phyloP scores from a whole-genome alignment of 768 basidiomycete species.

The Leucocoprinus birnbaumii region DNA sequence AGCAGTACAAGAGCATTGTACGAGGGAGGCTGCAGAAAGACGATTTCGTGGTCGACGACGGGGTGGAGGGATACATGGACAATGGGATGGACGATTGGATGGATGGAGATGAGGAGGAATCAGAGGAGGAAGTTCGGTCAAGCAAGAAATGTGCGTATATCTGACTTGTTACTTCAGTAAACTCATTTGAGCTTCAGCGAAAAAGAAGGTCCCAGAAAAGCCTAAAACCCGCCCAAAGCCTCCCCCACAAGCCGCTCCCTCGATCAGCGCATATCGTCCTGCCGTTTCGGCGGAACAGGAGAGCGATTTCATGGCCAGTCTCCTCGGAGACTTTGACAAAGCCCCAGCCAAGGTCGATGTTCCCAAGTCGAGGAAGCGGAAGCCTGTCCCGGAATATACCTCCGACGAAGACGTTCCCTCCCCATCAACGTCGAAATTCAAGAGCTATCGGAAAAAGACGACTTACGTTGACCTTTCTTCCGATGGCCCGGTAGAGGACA shows the following conservation, averaged over 20 bases:
- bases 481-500: constrained; percentile 40
- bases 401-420: constrained; percentile 33
- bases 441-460: constrained; percentile 29
- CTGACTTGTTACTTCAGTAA: constrained; percentile 29
- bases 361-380: constrained; percentile 57
- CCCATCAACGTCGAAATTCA: constrained; percentile 25
- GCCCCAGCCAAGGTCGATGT: constrained; percentile 34
- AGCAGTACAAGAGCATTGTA: constrained; percentile 86
- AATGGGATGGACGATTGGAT: constrained; percentile 97
- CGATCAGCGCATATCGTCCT: constrained; percentile 81
- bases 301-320: constrained; percentile 81
- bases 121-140: constrained; percentile 51
- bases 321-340: constrained; percentile 73
- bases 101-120: constrained; percentile 45
- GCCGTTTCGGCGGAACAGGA: constrained; percentile 77
- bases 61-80: constrained; percentile 87
- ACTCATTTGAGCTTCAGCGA: constrained; percentile 16
- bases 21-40: constrained; percentile 77
- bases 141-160: constrained; percentile 31
- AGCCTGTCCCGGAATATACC: constrained; percentile 50
- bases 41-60: constrained; percentile 96
- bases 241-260: constrained; percentile 50
- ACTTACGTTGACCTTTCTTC: constrained; percentile 42
- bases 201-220: constrained; percentile 44
- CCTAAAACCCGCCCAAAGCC: constrained; percentile 45